Conservation (phyloP, 306 rosid species). For the Begonia loranthoides region DNA sequence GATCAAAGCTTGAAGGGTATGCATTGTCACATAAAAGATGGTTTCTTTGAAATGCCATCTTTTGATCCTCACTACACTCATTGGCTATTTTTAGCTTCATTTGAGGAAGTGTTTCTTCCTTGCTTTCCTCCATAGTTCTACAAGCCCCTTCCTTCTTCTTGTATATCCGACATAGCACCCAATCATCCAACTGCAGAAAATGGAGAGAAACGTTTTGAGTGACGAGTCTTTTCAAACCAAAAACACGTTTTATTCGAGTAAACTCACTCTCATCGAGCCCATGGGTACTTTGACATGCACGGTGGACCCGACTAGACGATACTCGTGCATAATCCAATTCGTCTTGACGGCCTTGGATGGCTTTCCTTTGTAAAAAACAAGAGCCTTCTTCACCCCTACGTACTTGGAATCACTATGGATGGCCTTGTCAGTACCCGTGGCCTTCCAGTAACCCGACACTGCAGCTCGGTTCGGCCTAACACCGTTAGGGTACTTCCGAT, state of each 20-base stretch:
- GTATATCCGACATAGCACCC: constrained; percentile 84
- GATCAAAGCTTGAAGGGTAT: constrained; percentile 35
- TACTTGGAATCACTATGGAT: constrained; percentile 45
- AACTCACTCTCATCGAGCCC: constrained; percentile 54
- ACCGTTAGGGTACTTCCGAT: constrained; percentile 68
- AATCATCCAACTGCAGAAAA: constrained; percentile 61
- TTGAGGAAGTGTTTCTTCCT: constrained; percentile 28
- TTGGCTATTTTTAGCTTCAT: constrained; percentile 10
- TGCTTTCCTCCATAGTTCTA: constrained; percentile 35
- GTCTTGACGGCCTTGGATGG: constrained; percentile 58
- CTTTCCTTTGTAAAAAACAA: constrained; percentile 52
- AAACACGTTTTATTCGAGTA: too few relatives aligned
- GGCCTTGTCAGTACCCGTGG: constrained; percentile 75
- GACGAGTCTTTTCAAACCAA: too few relatives aligned
- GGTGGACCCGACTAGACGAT: constrained; percentile 32
- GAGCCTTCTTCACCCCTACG: constrained; percentile 60
- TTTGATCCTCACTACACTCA: constrained; percentile 15
- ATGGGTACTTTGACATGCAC: constrained; percentile 21
- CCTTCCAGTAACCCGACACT: constrained; percentile 71
- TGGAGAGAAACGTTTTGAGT: background rate
- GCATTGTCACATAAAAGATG: constrained; percentile 41
- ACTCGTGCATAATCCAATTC: constrained; percentile 79
- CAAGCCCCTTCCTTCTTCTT: constrained; percentile 41
- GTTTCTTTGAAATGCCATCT: constrained; percentile 50
- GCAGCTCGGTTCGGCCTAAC: constrained; percentile 62